Evolutionary conservation across 192 early-diverging fungal species (phyloP), one percentile per base, ranked within the genome.

Genomic region (Linnemannia schmuckeri): DNA sequence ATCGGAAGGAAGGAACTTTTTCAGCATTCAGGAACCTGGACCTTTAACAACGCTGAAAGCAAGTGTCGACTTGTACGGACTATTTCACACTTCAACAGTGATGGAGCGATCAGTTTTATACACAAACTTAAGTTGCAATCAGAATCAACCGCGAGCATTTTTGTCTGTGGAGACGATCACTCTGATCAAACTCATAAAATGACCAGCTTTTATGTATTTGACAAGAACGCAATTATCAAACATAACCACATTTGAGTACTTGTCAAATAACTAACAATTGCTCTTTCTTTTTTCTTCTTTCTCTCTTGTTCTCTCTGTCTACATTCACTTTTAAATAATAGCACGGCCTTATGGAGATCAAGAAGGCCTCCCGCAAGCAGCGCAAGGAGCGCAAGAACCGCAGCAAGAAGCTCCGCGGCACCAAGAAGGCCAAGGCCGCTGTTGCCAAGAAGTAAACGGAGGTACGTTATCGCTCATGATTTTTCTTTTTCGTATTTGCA

Each of bases 301-400:
- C 37, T 37, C 37, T 37, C 24, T 46, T 71, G 30, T 10, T 30
- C 40, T 30, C 24, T 15, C 35, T 42, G 30, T 82, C 55, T 6
- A 20, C n/a, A 12, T n/a, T 70, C 83, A 38, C 20, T 72, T 7
- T 80, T 22, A 38, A 35, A 47, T 5, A 75, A 71, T 70, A 91
- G 89, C 85, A 88, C 77, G 92, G 92, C 78, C 89, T 96, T 79
- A 93, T 90, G 83, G 94, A 93, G 88, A 83, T 90, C 83, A 85
- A 90, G 88, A 94, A 93, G 89, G 92, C 92, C 77, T 94, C 96
- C 74, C 96, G 96, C 92, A 99, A 98, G 94, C 98, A 99, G 92
- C 96, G 97, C 89, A 99, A 98, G 97, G 97, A 99, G 91, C 94
- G 95, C 90, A 98, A 98, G 96, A 99, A 99, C 96, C 94, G 98